Evolutionary conservation across 208 protist genomes (phyloP).

Genomic region (Acanthamoeba healyi): DNA sequence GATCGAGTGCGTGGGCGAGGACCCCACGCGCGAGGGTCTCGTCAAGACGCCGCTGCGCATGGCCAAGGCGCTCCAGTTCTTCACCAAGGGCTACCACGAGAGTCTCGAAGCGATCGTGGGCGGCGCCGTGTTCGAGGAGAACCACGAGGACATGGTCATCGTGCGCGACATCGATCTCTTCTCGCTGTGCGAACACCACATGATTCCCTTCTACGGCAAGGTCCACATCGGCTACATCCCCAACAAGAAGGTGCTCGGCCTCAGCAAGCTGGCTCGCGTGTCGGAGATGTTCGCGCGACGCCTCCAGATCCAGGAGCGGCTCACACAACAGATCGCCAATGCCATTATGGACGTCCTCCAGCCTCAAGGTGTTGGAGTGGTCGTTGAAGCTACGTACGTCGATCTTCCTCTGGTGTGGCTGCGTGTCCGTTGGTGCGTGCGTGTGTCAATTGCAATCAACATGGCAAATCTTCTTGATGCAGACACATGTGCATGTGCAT

Average conservation of each 20-base stretch:
- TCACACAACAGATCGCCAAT: constrained; percentile 92
- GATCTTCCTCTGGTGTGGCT: not conserved
- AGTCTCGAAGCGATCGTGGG: constrained; percentile 86
- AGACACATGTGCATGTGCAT: constrained; percentile 94
- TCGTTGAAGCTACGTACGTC: constrained; percentile 88
- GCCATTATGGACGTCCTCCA: constrained; percentile 89
- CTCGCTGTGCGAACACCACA: constrained; percentile 94
- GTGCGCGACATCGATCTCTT: constrained; percentile 93
- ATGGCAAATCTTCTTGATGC: constrained; percentile 93
- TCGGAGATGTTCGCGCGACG: constrained; percentile 92
- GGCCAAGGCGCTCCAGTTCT: constrained; percentile 92
- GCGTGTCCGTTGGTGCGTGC: not conserved
- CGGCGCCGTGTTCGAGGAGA: constrained; percentile 90
- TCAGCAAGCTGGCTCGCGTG: constrained; percentile 93
- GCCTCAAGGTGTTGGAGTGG: constrained; percentile 88
- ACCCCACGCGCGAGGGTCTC: constrained; percentile 88
- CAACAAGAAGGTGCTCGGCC: constrained; percentile 90
- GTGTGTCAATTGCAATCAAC: not conserved
- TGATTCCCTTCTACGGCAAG: constrained; percentile 93
- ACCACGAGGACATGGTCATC: constrained; percentile 92
- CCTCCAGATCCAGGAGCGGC: constrained; percentile 92
- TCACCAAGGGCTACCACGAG: constrained; percentile 91
- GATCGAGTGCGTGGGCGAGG: constrained; percentile 88
- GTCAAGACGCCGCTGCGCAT: constrained; percentile 89
- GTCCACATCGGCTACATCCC: constrained; percentile 94